Percentiles rank a stretch among this genome's conserved stretches.
These are phyloP conservation scores for Phytophthora ramorum DNA, from an alignment of 352 stramenopile species.

Conservation along the genomic window DNA sequence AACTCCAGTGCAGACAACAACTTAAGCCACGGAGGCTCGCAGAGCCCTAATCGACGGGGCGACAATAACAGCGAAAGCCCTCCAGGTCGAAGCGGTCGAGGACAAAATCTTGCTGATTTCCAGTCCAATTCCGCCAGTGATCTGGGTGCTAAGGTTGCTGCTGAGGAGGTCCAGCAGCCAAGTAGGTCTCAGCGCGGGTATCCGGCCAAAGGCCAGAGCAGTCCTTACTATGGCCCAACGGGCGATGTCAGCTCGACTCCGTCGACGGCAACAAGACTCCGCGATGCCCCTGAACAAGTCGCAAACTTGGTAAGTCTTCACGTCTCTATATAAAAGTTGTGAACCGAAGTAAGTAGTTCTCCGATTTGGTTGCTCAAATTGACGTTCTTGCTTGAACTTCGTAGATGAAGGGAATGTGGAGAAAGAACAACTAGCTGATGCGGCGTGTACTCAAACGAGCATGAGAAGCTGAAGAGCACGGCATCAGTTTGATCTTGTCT, in stretches of 20 bases:
- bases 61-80: constrained; percentile 62
- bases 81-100: constrained; percentile 28
- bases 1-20: constrained; percentile 84
- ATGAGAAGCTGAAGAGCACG: constrained; percentile 20
- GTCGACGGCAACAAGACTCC: constrained; percentile 37
- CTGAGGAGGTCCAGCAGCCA: constrained; percentile 34
- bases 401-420: constrained; percentile 85
- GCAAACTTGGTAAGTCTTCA: constrained; percentile 52
- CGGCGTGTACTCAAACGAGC: constrained; percentile 1
- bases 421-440: constrained; percentile 76
- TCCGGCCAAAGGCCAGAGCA: constrained; percentile 50
- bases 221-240: constrained; percentile 45
- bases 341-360: constrained; percentile 6
- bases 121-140: constrained; percentile 54
- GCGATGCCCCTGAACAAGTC: constrained; percentile 55
- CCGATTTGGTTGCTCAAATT: constrained; percentile 9
- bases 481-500: constrained; percentile 40
- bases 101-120: constrained; percentile 43
- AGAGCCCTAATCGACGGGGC: constrained; percentile 35
- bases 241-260: constrained; percentile 41
- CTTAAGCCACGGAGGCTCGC: constrained; percentile 48
- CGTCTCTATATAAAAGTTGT: constrained; percentile 25
- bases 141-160: constrained; percentile 41
- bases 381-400: not conserved
- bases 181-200: constrained; percentile 44